Conservation (phyloP, 139 green algal species). For the Ostreobium quekettii region DNA sequence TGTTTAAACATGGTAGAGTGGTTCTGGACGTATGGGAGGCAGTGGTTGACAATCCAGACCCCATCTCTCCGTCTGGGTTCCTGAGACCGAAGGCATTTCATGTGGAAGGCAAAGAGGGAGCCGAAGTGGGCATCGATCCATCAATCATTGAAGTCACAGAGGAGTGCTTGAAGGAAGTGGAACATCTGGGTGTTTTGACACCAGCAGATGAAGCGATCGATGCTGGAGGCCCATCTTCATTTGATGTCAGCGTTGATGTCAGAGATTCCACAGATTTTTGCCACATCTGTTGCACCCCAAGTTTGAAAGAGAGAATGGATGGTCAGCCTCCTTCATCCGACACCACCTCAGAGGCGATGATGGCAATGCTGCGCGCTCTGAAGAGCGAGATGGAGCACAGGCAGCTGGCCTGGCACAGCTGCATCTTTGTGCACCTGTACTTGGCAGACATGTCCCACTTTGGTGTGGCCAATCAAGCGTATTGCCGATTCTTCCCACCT, state of each 20-base stretch:
- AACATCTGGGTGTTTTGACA: background rate
- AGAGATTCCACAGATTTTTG: too few species aligned
- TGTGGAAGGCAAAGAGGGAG: conserved; percentile 43
- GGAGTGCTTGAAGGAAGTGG: background rate
- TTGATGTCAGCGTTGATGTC: background rate
- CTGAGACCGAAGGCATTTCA: conserved; percentile 60
- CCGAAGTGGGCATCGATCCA: background rate
- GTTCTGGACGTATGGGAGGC: conserved; percentile 55
- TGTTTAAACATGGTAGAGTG: conserved; percentile 68
- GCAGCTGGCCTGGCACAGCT: conserved; percentile 34
- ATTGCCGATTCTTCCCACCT: conserved; percentile 58
- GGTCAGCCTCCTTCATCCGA: background rate
- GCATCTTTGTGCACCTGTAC: conserved; percentile 79
- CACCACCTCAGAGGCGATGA: background rate
- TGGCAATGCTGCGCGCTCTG: background rate
- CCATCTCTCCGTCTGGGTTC: conserved; percentile 36
- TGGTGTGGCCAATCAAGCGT: conserved; percentile 70
- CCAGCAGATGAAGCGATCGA: background rate
- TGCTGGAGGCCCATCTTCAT: background rate
- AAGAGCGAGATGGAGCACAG: conserved; percentile 19
- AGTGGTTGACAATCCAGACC: conserved; percentile 29
- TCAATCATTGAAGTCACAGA: background rate
- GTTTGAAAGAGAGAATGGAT: too few species aligned
- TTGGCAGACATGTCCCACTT: conserved; percentile 85
- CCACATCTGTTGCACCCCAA: too few species aligned